Evolutionary conservation across 352 stramenopile genomes (phyloP).

Genomic region (Globisporangium orthogonon): DNA sequence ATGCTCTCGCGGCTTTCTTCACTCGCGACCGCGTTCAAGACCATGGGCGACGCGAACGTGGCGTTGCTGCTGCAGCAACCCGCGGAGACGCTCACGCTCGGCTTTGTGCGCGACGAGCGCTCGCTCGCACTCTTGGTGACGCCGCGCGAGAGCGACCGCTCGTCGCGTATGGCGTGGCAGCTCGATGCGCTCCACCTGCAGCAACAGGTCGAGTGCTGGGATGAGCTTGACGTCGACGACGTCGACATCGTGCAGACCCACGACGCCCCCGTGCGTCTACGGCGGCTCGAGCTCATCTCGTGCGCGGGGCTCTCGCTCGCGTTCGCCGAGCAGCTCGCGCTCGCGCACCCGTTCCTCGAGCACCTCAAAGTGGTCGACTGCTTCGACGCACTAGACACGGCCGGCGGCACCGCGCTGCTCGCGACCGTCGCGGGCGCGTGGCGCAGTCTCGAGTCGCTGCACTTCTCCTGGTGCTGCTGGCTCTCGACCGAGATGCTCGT

Average conservation of each 20-base stretch:
- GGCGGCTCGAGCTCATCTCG: conserved; percentile 63
- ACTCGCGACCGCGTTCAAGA: conserved; percentile 64
- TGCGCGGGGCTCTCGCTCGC: conserved; percentile 46
- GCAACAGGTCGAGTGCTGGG: conserved; percentile 55
- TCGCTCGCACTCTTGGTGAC: conserved; percentile 37
- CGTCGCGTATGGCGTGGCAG: conserved; percentile 39
- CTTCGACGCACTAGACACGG: conserved; percentile 44
- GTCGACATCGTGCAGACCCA: conserved; percentile 55
- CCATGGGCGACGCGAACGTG: conserved; percentile 61
- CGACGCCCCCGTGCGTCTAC: conserved; percentile 35
- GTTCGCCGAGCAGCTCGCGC: conserved; percentile 37
- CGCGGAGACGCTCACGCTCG: conserved; percentile 55
- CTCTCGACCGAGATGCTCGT: conserved; percentile 72
- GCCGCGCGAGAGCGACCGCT: conserved; percentile 19
- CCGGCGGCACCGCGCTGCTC: conserved; percentile 37
- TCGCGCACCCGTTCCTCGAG: conserved; percentile 44
- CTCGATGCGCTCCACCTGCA: conserved; percentile 18
- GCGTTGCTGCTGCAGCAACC: conserved; percentile 48
- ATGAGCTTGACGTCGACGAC: conserved; percentile 66
- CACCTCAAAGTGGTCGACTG: conserved; percentile 62
- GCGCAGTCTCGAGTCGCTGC: conserved; percentile 51
- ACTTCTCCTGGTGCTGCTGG: conserved; percentile 81
- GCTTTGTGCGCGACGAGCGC: conserved; percentile 60
- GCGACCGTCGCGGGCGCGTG: conserved; percentile 35
- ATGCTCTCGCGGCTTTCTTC: conserved; percentile 65